Evolutionary conservation across 2,329 filamentous ascomycete genomes (phyloP), one percentile per base, ranked within the genome.

Genomic region (Exophiala spinifera): DNA sequence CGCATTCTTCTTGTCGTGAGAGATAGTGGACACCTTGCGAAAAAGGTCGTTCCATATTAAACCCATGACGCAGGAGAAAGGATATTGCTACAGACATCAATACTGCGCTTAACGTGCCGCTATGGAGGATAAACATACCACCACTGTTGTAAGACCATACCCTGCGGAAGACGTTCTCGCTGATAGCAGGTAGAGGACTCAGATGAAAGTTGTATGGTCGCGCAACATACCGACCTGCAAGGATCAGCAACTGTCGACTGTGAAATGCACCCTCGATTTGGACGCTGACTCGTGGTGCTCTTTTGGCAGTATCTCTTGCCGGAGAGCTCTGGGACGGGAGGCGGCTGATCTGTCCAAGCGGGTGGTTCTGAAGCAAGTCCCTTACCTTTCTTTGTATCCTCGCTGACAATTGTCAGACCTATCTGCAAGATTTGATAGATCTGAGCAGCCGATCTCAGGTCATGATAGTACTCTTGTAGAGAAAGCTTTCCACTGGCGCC

Each of bases 201-300:
- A 88, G 66, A 61, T 79, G 76, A 68, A 87, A 76, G 67, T 87
- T 87, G 72, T 84, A 87, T 2, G 85, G 83, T 20, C 79, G 78
- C 31, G 84, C 70, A 4, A 78, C 72, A 64, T 87, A 88, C 39
- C 69, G 64, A 53, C 70, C 78, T 75, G 50, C 46, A 40, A n/a
- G 15, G 10, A 46, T 57, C 36, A 57, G 46, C 42, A 39, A 15
- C 7, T 31, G 28, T 31, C 10, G 28, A 31, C 6, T 31, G 11
- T 31, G 28, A 31, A 31, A 31, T 10, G 28, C 11, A 11, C 11
- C 28, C 3, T 31, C 7, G 8, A 31, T 31, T 7, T 31, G 28
- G 11, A 10, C 10, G 28, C 28, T 31, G 28, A 10, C 11, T n/a
- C n/a, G n/a, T n/a, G n/a, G n/a, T n/a, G n/a, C n/a, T n/a, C n/a